These are phyloP conservation scores for Macrolepiota dolichaula DNA, from an alignment of 768 basidiomycete genomes.

Conservation along the genomic window DNA sequence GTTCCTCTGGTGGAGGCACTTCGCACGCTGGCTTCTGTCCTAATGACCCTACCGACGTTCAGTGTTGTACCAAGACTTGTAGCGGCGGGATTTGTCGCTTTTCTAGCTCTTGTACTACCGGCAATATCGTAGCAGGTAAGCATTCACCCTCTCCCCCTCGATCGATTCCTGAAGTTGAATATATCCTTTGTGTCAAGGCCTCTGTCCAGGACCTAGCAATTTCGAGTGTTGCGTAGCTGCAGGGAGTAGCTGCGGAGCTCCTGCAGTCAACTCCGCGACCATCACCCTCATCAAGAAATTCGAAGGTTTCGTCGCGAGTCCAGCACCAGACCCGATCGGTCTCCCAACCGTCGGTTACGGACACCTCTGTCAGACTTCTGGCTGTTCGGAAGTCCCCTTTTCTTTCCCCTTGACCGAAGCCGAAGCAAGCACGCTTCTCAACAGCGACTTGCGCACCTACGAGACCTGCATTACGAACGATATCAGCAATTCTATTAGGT, in stretches of 20 bases:
- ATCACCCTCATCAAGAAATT: constrained; percentile 26
- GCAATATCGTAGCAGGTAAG: constrained; percentile 20
- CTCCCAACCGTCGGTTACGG: constrained; percentile 34
- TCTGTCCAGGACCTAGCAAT: constrained; percentile 23
- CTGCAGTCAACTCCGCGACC: constrained; percentile 26
- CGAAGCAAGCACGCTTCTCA: constrained; percentile 26
- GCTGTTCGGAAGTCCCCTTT: constrained; percentile 32
- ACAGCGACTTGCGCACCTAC: constrained; percentile 20
- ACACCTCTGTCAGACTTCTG: constrained; percentile 26
- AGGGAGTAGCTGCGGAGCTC: constrained; percentile 10
- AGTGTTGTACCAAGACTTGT: constrained; percentile 26
- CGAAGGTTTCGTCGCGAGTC: constrained; percentile 32
- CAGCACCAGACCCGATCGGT: constrained; percentile 31
- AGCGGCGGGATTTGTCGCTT: constrained; percentile 24
- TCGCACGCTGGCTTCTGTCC: constrained; percentile 23
- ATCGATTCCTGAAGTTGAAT: neutral
- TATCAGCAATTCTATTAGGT: constrained; percentile 17
- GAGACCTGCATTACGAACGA: constrained; percentile 22
- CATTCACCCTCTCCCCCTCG: neutral
- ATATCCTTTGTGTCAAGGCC: constrained; percentile 14
- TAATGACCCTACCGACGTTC: constrained; percentile 22
- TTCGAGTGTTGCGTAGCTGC: constrained; percentile 24
- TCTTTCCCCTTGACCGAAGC: constrained; percentile 30
- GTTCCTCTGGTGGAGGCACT: constrained; percentile 21
- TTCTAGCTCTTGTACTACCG: constrained; percentile 19